Evolutionary conservation across 345 rosid genomes (phyloP).

Genomic region (Draba incana): DNA sequence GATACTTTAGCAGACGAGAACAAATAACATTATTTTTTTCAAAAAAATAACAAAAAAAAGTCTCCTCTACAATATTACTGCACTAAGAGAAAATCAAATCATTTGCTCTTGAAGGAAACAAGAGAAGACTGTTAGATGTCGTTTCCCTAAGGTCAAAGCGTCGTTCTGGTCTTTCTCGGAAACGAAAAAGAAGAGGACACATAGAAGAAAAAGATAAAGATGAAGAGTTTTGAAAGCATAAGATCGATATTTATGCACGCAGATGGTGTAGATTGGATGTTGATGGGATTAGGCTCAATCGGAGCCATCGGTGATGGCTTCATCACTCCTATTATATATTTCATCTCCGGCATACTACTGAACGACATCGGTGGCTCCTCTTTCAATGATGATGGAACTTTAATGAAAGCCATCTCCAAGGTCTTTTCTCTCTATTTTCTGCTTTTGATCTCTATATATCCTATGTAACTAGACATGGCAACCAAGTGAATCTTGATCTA

Average conservation of each 20-base stretch:
- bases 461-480: too few species aligned
- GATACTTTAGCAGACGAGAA: too few species aligned
- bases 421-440: constrained; percentile 36
- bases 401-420: constrained; percentile 52
- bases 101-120: neutral
- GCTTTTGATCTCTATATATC: neutral
- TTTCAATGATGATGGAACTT: constrained; percentile 24
- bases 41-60: too few species aligned
- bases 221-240: constrained; percentile 39
- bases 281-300: constrained; percentile 67
- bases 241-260: constrained; percentile 68
- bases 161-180: neutral
- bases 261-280: constrained; percentile 53
- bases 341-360: constrained; percentile 55
- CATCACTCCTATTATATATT: constrained; percentile 48
- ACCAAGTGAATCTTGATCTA: too few species aligned
- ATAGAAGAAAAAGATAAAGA: constrained; percentile 28
- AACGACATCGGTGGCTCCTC: constrained; percentile 60
- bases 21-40: too few species aligned
- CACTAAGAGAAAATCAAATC: too few species aligned
- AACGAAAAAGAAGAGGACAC: constrained; percentile 25
- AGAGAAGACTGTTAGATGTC: neutral
- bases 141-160: constrained; percentile 11
- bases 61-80: too few species aligned
- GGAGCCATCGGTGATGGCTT: constrained; percentile 78